A percentile compares a stretch with the other conserved stretches of the same genome.
These are phyloP conservation scores for Hypomontagnella submonticulosa DNA, from an alignment of 495 filamentous ascomycete genomes.

Conservation along the genomic window DNA sequence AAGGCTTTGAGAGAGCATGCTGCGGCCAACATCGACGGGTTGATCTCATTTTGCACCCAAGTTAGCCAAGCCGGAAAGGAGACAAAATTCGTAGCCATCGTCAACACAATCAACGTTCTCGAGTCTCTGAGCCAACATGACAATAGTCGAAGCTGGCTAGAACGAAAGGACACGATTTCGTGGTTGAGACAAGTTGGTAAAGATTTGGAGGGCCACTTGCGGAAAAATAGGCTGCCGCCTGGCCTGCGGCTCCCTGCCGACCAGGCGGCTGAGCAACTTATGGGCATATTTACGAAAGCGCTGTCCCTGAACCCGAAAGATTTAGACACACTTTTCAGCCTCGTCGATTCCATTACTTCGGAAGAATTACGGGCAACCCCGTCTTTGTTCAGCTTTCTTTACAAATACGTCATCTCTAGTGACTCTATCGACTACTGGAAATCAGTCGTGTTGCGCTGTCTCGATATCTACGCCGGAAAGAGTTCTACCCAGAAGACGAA, in stretches of 20 bases:
- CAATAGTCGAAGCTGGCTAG: slow-evolving; percentile 75
- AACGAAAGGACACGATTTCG: slow-evolving; percentile 74
- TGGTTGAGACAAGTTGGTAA: slow-evolving; percentile 80
- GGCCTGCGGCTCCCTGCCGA: slow-evolving; percentile 84
- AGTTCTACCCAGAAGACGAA: slow-evolving; percentile 86
- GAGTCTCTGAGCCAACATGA: slow-evolving; percentile 74
- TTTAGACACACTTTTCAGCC: slow-evolving; percentile 83
- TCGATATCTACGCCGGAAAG: slow-evolving; percentile 86
- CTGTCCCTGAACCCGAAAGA: slow-evolving; percentile 79
- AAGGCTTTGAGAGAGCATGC: slow-evolving; percentile 78
- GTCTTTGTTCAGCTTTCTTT: slow-evolving; percentile 82
- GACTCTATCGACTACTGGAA: slow-evolving; percentile 91
- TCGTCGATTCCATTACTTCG: slow-evolving; percentile 85
- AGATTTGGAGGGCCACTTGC: slow-evolving; percentile 76
- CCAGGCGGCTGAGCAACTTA: slow-evolving; percentile 88
- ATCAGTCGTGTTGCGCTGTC: slow-evolving; percentile 81
- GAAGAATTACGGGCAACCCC: slow-evolving; percentile 84
- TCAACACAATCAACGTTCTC: slow-evolving; percentile 88
- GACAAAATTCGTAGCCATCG: slow-evolving; percentile 71
- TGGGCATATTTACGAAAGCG: slow-evolving; percentile 84
- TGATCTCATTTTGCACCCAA: slow-evolving; percentile 72
- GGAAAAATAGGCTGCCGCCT: slow-evolving; percentile 72
- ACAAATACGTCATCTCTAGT: slow-evolving; percentile 81
- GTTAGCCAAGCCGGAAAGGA: slow-evolving; percentile 70
- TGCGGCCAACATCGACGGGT: slow-evolving; percentile 74